A percentile compares a stretch with the other conserved stretches of the same genome.
phyloP scores from a whole-genome alignment of 129 eudicot genomes.

The Oenanthe sinensis region DNA sequence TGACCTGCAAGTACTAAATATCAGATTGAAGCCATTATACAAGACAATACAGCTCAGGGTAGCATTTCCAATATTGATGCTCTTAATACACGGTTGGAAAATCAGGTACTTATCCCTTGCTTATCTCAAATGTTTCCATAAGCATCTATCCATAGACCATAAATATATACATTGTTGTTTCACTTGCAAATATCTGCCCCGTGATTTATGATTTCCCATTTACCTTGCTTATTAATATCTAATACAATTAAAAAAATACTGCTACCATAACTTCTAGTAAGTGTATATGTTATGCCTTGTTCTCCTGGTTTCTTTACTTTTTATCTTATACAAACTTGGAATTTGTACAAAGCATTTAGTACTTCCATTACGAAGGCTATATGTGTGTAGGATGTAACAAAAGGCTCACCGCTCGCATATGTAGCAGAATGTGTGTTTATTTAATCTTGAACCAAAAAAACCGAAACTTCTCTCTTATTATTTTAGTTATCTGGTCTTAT shows the following conservation, averaged over 20 bases:
- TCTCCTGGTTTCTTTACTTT: neutral
- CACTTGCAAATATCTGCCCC: neutral
- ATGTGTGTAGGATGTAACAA: neutral
- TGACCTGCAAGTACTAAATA: slow-evolving; percentile 12
- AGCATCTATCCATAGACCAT: neutral
- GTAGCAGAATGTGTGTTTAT: neutral
- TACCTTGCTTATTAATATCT: neutral
- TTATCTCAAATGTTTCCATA: neutral
- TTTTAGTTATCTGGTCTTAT: neutral
- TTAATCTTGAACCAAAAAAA: neutral
- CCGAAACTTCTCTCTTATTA: neutral
- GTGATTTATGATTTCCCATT: neutral
- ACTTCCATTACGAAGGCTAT: neutral
- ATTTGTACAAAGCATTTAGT: neutral
- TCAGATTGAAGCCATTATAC: slow-evolving; percentile 80
- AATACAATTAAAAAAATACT: neutral
- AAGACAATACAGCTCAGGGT: slow-evolving; percentile 61
- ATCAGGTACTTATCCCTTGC: slow-evolving; percentile 40
- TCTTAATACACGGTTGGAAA: slow-evolving; percentile 57
- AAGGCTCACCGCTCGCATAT: neutral
- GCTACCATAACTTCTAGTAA: neutral
- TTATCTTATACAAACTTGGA: neutral
- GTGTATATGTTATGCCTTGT: neutral
- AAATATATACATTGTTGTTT: neutral
- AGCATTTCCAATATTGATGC: slow-evolving; percentile 61